Evolutionary conservation across 176 grass and related monocot species (phyloP).

Genomic region (Panicum miliaceum): DNA sequence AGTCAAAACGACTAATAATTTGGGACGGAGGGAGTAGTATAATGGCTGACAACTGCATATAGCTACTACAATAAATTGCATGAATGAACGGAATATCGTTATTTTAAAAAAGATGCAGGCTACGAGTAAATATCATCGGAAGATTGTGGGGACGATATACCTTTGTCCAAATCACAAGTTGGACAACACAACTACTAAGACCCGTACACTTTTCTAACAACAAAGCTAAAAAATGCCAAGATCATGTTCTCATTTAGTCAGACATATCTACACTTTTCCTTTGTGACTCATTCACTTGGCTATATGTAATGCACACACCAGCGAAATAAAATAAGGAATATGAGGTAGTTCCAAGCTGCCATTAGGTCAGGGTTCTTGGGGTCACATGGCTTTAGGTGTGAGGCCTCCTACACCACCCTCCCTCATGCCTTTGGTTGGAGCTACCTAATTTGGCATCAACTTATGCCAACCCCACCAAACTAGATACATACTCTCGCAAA

Average conservation of each 20-base stretch:
- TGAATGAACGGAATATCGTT: neutral
- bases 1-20: too few species aligned
- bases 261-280: conserved; percentile 22
- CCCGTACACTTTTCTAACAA: conserved; percentile 1
- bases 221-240: conserved; percentile 13
- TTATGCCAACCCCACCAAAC: conserved; percentile 11
- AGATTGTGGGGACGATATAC: conserved; percentile 3
- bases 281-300: neutral
- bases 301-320: conserved; percentile 8
- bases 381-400: conserved; percentile 33
- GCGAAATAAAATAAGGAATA: neutral
- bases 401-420: neutral
- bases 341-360: conserved; percentile 24
- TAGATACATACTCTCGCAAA: neutral
- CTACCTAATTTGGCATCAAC: conserved; percentile 36
- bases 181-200: neutral
- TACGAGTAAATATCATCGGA: neutral
- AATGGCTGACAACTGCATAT: neutral
- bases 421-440: conserved; percentile 38
- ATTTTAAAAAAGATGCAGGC: neutral
- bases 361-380: conserved; percentile 22
- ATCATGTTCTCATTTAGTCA: conserved; percentile 10
- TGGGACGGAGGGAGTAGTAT: too few species aligned
- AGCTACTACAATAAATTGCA: neutral
- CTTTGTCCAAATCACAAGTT: conserved; percentile 18